Conservation (phyloP, 106 monocot species). For the Dendrobium officinale region DNA sequence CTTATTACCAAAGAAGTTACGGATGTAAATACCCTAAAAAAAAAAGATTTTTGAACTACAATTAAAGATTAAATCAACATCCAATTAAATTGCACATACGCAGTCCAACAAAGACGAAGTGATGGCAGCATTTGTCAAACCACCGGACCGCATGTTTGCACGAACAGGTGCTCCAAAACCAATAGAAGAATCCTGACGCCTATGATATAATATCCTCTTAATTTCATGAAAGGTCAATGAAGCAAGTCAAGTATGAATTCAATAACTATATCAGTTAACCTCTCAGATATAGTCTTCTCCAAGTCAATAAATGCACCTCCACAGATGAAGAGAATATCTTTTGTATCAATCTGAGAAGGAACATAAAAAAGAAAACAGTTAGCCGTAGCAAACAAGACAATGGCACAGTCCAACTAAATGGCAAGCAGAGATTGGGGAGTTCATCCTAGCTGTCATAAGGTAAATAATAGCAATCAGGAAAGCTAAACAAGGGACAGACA, state of each 20-base stretch:
- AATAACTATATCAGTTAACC: constrained; percentile 24
- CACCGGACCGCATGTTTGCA: constrained; percentile 45
- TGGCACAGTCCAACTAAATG: not conserved
- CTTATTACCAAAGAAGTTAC: not conserved
- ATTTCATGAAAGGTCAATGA: not conserved
- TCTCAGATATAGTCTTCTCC: constrained; percentile 79
- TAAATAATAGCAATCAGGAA: not conserved
- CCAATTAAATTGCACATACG: constrained; percentile 24
- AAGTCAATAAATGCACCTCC: constrained; percentile 79
- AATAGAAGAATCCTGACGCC: constrained; percentile 73
- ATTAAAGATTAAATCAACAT: not conserved
- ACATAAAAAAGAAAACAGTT: not conserved
- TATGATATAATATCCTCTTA: constrained; percentile 12
- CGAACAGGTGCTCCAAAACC: constrained; percentile 71
- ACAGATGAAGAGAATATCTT: constrained; percentile 82
- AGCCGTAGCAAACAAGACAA: not conserved
- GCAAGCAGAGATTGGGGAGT: not conserved
- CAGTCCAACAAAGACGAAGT: constrained; percentile 61
- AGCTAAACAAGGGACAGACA: not conserved
- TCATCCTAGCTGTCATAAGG: not conserved
- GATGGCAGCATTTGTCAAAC: constrained; percentile 36
- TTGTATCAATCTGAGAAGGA: constrained; percentile 62
- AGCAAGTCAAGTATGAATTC: not conserved
- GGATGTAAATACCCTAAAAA: not conserved
- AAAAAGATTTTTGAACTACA: not conserved